A percentile compares a stretch with the other conserved stretches of the same genome.
Evolutionary conservation across 352 stramenopile species (phyloP).

Genomic region (Pythium monospermum): DNA sequence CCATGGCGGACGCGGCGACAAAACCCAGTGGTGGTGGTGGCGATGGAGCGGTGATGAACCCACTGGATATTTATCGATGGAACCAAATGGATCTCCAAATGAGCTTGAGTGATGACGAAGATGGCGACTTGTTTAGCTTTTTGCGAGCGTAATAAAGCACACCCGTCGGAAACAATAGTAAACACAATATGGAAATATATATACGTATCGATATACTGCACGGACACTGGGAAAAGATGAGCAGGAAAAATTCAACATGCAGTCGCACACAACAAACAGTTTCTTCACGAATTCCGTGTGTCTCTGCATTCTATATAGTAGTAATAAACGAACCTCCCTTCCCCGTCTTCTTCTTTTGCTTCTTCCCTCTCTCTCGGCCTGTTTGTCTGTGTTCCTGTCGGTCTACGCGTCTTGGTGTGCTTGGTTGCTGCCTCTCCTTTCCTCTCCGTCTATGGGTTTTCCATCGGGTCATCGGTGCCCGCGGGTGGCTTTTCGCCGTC

Average conservation of each 20-base stretch:
- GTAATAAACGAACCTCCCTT: background rate
- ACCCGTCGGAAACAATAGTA: constrained; percentile 10
- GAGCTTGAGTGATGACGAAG: constrained; percentile 65
- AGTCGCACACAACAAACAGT: constrained; percentile 14
- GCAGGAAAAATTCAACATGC: background rate
- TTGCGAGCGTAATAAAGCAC: constrained; percentile 51
- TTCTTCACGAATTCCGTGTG: too few species aligned
- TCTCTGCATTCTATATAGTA: constrained; percentile 7
- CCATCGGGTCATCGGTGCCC: constrained; percentile 32
- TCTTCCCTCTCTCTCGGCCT: background rate
- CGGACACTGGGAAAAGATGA: too few species aligned
- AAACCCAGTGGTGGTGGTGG: background rate
- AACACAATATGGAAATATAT: constrained; percentile 10
- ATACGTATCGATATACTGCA: background rate
- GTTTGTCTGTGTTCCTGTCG: constrained; percentile 12
- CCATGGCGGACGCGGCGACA: background rate
- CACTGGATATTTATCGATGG: constrained; percentile 72
- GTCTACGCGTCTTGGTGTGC: too few species aligned
- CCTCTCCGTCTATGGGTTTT: constrained; percentile 22
- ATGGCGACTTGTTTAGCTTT: constrained; percentile 78
- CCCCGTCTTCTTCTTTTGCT: too few species aligned
- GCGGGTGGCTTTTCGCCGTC: constrained; percentile 67
- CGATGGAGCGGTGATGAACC: constrained; percentile 9
- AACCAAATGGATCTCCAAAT: constrained; percentile 81
- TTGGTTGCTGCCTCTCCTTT: background rate